phyloP scores from a whole-genome alignment of 2,329 filamentous ascomycete species.

The Colletotrichum orbiculare region DNA sequence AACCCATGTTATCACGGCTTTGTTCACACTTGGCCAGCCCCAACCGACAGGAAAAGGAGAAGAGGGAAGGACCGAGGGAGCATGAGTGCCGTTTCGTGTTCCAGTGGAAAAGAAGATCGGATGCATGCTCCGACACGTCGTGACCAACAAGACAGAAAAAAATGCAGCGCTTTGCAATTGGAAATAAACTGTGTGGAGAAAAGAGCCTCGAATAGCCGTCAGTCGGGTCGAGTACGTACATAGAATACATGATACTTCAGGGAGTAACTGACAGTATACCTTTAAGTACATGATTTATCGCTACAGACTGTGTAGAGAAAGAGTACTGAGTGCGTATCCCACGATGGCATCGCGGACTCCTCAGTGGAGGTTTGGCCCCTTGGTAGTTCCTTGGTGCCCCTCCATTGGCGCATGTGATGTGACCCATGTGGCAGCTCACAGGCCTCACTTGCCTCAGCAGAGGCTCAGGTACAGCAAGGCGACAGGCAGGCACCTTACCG shows the following conservation, averaged over 20 bases:
- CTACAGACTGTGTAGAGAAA: neutral
- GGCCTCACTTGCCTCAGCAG: conserved; percentile 34
- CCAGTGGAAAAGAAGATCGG: conserved; percentile 12
- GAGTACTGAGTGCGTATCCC: conserved; percentile 18
- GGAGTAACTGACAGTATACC: neutral
- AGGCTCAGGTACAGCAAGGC: conserved; percentile 25
- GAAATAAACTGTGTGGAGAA: conserved; percentile 30
- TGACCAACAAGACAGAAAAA: conserved; percentile 14
- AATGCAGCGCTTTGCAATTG: neutral
- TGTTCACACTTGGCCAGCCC: no score
- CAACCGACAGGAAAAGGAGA: neutral
- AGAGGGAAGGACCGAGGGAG: neutral
- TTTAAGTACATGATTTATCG: neutral
- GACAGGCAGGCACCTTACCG: conserved; percentile 19
- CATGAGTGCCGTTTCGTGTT: neutral
- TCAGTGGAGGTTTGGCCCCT: conserved; percentile 27
- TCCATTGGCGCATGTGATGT: conserved; percentile 37
- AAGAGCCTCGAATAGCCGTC: conserved; percentile 37
- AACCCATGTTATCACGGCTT: no score
- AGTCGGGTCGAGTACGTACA: conserved; percentile 4
- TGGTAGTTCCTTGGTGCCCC: conserved; percentile 35
- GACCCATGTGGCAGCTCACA: conserved; percentile 35
- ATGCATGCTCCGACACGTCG: conserved; percentile 22
- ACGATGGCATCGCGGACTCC: conserved; percentile 11
- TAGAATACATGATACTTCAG: neutral